A percentile compares a stretch with the other conserved stretches of the same genome.
Evolutionary conservation across 495 filamentous ascomycete genomes (phyloP).

Genomic region (Penicillium simplicissimum): DNA sequence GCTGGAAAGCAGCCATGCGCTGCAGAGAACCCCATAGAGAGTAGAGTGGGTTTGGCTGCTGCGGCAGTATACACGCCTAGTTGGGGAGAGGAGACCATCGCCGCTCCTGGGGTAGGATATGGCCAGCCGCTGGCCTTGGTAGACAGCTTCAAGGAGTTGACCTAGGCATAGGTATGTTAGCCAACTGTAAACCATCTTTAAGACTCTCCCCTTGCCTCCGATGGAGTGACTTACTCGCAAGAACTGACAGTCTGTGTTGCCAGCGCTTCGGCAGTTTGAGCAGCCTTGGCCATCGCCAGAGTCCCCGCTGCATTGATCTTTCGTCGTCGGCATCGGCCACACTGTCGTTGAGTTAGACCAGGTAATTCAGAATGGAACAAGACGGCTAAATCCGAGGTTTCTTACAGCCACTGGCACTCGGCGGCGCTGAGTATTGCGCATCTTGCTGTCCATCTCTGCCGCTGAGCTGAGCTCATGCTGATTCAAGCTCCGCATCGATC

Average conservation of each 20-base stretch:
- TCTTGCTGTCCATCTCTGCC: conserved; percentile 36
- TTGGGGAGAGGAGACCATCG: conserved; percentile 21
- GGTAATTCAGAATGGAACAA: conserved; percentile 1
- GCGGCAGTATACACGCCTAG: conserved; percentile 23
- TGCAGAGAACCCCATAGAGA: conserved; percentile 24
- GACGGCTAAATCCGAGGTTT: conserved; percentile 13
- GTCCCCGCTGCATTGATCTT: conserved; percentile 97
- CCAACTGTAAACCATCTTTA: not conserved
- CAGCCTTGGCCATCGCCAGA: conserved; percentile 73
- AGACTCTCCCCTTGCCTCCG: too few species aligned
- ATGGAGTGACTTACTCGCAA: conserved; percentile 67
- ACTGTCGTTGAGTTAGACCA: conserved; percentile 51
- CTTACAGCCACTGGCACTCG: conserved; percentile 73
- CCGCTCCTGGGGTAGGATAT: conserved; percentile 27
- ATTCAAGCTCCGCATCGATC: conserved; percentile 26
- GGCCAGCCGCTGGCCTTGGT: conserved; percentile 34
- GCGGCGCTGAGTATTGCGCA: conserved; percentile 39
- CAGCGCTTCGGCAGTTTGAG: conserved; percentile 76
- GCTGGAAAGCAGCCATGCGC: conserved; percentile 24
- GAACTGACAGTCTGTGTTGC: conserved; percentile 71
- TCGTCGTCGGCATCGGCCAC: conserved; percentile 83
- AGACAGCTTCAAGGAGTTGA: conserved; percentile 23
- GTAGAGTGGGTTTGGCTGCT: conserved; percentile 15
- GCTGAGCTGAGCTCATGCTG: conserved; percentile 32
- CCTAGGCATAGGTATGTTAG: conserved; percentile 9